A percentile compares a stretch with the other conserved stretches of the same genome.
Evolutionary conservation across 2,329 filamentous ascomycete genomes (phyloP).

Genomic region (Fusarium scirpi): DNA sequence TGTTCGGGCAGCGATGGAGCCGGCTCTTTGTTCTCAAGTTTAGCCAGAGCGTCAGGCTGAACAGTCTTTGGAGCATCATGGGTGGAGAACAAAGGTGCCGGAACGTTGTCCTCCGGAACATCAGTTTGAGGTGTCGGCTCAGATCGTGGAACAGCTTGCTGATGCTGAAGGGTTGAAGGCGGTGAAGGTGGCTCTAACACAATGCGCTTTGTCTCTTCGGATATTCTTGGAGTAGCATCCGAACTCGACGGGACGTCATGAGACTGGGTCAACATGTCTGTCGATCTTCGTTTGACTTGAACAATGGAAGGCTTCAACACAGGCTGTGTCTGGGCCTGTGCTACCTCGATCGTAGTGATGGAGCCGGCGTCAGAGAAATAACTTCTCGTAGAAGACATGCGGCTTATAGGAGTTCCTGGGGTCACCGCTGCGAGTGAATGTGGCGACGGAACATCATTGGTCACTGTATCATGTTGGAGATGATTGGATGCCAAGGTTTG

Average conservation of each 20-base stretch:
- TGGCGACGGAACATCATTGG: not conserved
- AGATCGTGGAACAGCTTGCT: constrained; percentile 6
- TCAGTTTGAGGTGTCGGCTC: not conserved
- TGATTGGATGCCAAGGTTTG: not conserved
- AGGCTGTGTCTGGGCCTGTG: constrained; percentile 44
- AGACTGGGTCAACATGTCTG: constrained; percentile 33
- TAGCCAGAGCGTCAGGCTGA: constrained; percentile 5
- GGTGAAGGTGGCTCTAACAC: not conserved
- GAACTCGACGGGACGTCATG: constrained; percentile 27
- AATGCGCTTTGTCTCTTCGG: constrained; percentile 13
- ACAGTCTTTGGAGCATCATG: constrained; percentile 3
- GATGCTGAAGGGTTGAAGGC: constrained; percentile 5
- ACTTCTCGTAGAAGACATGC: constrained; percentile 28
- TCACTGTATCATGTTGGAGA: not conserved
- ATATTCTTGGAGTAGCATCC: constrained; percentile 20
- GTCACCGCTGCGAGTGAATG: constrained; percentile 28
- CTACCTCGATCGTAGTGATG: constrained; percentile 44
- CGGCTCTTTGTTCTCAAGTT: constrained; percentile 9
- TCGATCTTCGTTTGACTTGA: constrained; percentile 42
- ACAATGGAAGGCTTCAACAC: constrained; percentile 44
- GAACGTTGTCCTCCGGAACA: not conserved
- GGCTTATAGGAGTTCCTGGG: constrained; percentile 33
- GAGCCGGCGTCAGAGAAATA: constrained; percentile 44
- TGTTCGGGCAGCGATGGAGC: constrained; percentile 10
- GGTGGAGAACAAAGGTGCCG: constrained; percentile 26